Base-by-base conservation (phyloP, 306 rosid species). In the Cucurbita argyrosperma region DNA sequence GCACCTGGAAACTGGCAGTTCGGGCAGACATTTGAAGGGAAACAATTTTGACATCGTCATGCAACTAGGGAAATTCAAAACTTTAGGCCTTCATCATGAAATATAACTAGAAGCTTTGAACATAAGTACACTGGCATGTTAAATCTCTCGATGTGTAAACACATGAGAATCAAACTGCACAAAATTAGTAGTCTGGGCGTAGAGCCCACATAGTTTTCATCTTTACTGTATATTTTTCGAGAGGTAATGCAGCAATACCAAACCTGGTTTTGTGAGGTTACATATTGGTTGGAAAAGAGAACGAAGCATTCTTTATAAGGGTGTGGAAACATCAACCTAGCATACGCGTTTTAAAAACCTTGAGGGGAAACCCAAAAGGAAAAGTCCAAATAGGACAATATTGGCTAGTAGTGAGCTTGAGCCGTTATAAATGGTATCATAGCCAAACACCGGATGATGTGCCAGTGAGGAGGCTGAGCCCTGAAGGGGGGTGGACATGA, bases 1-100 rank as follows among this genome's bases (percentile, higher is more conserved):
- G 99, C 96, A 71, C 96, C 97, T 0, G 45, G 80, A 57, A 87
- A 80, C 37, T 95, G 99, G 99, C 81, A 79, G 61, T 89, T 85
- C 49, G 90, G 92, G 59, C 98, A 94, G 85, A 90, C 96, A 61
- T 89, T 84, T 86, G 90, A 86, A 83, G 98, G 98, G 72, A 94
- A 90, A 67, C 98, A 90, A 60, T 90, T 90, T 77, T 80, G 81
- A 84, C 13, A 54, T 11, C 1, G 7, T 54, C 35, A 6, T 21
- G 23, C 30, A 54, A 42, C 11, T 72, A 55, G 57, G 50, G 64
- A 72, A 1, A 54, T 55, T n/a, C 30, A n/a, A 71, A 51, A 50
- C 38, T 16, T 26, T 50, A 70, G 43, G 23, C 74, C 59, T 42
- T 38, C 37, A 19, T 65, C 4, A 53, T 12, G 45, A 54, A 71